phyloP scores from a whole-genome alignment of 2,329 filamentous ascomycete species.

The Leptographium procerum region DNA sequence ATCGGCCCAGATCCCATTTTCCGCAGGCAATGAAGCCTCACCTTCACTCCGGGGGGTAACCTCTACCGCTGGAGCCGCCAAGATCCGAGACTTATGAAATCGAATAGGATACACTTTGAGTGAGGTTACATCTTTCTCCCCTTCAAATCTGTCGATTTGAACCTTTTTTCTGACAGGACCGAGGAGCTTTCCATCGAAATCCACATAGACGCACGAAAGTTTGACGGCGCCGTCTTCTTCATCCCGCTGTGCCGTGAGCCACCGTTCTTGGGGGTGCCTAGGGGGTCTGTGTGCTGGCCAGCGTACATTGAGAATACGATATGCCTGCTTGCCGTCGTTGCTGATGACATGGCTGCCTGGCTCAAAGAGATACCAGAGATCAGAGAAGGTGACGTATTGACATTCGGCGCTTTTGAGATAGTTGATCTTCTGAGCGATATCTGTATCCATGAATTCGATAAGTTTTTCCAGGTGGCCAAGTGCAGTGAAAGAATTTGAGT shows the following conservation, averaged over 20 bases:
- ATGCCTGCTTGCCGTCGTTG: constrained; percentile 14
- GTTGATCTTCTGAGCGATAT: background rate
- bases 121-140: background rate
- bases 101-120: background rate
- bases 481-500: too few species aligned
- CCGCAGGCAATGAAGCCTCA: too few species aligned
- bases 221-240: too few species aligned
- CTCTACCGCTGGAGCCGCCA: too few species aligned
- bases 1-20: too few species aligned
- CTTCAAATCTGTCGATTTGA: background rate
- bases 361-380: constrained; percentile 20
- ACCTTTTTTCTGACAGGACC: background rate
- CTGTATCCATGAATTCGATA: background rate
- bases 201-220: background rate
- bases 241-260: too few species aligned
- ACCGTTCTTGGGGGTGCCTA: too few species aligned
- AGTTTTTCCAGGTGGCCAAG: too few species aligned
- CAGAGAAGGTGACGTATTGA: constrained; percentile 12
- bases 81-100: too few species aligned
- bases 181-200: background rate
- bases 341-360: constrained; percentile 15
- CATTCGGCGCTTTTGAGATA: constrained; percentile 2
- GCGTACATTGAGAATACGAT: constrained; percentile 15
- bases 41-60: too few species aligned
- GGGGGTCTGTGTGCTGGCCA: background rate